Evolutionary conservation across 169 alveolate genomes (phyloP).

Genomic region (Plasmodium reichenowi): DNA sequence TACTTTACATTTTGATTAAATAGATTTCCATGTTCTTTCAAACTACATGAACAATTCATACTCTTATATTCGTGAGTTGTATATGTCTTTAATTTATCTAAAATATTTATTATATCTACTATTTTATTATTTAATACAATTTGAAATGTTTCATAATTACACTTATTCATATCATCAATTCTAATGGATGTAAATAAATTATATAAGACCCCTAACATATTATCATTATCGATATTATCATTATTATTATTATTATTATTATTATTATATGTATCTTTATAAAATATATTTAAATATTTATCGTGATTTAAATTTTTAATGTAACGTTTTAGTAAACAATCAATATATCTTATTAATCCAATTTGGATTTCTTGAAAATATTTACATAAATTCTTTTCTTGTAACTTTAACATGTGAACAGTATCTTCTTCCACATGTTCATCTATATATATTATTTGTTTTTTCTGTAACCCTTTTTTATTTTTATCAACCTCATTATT

Average conservation of each 20-base stretch:
- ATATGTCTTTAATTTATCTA: neutral
- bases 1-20: neutral
- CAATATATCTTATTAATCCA: neutral
- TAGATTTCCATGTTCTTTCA: neutral
- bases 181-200: neutral
- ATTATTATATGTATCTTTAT: neutral
- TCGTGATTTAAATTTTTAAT: neutral
- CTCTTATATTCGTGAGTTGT: neutral
- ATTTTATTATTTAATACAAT: neutral
- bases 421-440: too few relatives aligned
- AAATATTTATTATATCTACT: neutral
- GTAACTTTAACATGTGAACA: neutral
- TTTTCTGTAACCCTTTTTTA: neutral
- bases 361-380: neutral
- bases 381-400: neutral
- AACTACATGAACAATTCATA: too few relatives aligned
- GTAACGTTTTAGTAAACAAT: neutral
- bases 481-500: neutral
- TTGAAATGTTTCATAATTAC: slow-evolving; percentile 1
- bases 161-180: neutral
- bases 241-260: neutral
- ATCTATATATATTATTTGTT: too few relatives aligned
- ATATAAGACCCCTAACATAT: neutral
- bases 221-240: neutral
- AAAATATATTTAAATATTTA: too few relatives aligned